Base-by-base conservation (phyloP, 2,329 filamentous ascomycete genomes). In the Pestalotiopsis fici region DNA sequence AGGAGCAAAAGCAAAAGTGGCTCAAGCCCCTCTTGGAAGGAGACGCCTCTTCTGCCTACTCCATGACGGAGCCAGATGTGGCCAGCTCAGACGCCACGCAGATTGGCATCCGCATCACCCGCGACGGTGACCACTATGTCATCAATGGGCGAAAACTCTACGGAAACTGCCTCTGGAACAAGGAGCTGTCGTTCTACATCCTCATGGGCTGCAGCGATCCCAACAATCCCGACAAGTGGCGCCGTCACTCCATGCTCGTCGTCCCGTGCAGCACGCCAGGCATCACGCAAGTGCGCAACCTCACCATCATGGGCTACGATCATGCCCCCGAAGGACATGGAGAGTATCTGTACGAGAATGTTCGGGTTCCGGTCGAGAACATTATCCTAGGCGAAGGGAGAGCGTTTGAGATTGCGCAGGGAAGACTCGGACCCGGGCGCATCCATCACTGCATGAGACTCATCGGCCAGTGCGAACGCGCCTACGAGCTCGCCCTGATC, bases 31-130 rank as follows among this genome's bases (percentile, higher is more conserved):
- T 86, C 37, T 77, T 86, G 68, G 83, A 83, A 57, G 83, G 84
- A 65, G 77, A 82, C 69, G 83, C 83, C 69, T 79, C 81, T 28
- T 84, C 82, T 56, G 83, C 83, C 39, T 86, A 85, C 76, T 80
- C 82, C 68, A 85, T 85, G 83, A 85, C 83, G 3, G 83, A 86
- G 73, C 83, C 84, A 15, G 82, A 85, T 68, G 79, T 83, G 59
- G 84, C 84, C 63, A 82, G 80, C 27, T 84, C 81, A 5, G 83
- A 85, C 69, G 83, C 83, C 18, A 85, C 83, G 28, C 82, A 85
- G 71, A 83, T 85, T 70, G 71, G 69, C 54, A 73, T 72, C 64
- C 74, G 72, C 35, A 80, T 82, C 69, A 75, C 74, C 13, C 77
- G 78, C 35, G 71, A 74, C 56, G 76, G 74, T n/a, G 71, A 80